These are phyloP conservation scores for Tetrahymena elliotti DNA, from an alignment of 73 alveolate species.

Conservation along the genomic window DNA sequence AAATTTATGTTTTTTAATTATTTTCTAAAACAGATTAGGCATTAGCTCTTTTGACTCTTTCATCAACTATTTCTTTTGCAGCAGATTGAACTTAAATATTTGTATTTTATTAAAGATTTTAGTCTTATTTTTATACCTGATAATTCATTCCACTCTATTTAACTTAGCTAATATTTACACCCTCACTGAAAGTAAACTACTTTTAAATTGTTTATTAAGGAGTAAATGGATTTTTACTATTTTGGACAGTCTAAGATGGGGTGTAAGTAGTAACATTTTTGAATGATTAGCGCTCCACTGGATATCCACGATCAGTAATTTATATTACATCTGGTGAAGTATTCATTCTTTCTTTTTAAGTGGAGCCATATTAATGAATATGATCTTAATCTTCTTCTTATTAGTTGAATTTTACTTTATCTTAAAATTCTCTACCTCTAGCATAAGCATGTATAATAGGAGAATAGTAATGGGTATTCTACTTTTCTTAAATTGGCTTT, in stretches of 20 bases:
- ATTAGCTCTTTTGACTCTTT: not conserved
- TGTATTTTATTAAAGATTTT: not conserved
- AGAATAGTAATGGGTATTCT: not conserved
- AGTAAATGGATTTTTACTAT: not conserved
- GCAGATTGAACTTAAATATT: too few species aligned
- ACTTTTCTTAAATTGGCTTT: not conserved
- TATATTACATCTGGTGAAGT: not conserved
- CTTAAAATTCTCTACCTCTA: not conserved
- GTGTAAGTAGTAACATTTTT: not conserved
- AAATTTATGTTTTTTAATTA: not conserved
- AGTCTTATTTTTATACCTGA: not conserved
- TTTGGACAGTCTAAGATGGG: not conserved
- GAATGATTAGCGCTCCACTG: not conserved
- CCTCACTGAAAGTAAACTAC: not conserved
- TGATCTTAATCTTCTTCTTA: not conserved
- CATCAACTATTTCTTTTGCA: not conserved
- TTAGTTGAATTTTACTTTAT: not conserved
- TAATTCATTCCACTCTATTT: not conserved
- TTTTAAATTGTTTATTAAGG: not conserved
- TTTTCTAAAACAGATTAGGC: not conserved
- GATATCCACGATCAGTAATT: not conserved
- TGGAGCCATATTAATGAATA: not conserved
- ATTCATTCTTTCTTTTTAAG: not conserved
- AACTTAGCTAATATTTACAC: not conserved
- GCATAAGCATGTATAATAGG: not conserved